Conservation (phyloP, 2,329 filamentous ascomycete genomes). For the Clonostachys rosea region DNA sequence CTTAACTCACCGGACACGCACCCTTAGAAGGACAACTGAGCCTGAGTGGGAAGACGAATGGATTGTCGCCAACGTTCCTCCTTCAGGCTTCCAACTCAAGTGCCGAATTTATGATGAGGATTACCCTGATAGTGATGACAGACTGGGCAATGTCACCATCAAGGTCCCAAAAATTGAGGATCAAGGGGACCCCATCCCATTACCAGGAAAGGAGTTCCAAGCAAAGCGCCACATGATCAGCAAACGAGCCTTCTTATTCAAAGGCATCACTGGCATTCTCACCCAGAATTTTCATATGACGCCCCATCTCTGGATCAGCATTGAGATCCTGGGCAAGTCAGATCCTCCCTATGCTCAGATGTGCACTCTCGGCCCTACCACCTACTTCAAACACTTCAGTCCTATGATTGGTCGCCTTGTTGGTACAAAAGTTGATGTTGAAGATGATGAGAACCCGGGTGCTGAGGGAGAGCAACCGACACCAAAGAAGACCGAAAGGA, state of each 20-base stretch:
- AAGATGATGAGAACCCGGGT: slow-evolving; percentile 35
- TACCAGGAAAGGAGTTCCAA: slow-evolving; percentile 54
- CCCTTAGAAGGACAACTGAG: slow-evolving; percentile 65
- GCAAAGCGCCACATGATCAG: slow-evolving; percentile 83
- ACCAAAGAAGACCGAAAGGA: slow-evolving; percentile 28
- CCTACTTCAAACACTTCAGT: slow-evolving; percentile 80
- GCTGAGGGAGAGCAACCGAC: slow-evolving; percentile 7
- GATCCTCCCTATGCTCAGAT: slow-evolving; percentile 62
- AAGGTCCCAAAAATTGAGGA: slow-evolving; percentile 55
- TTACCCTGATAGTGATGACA: slow-evolving; percentile 77
- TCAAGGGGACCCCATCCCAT: slow-evolving; percentile 63
- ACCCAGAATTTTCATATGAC: slow-evolving; percentile 60
- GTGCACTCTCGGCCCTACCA: slow-evolving; percentile 74
- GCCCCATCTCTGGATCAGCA: slow-evolving; percentile 67
- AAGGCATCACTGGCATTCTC: slow-evolving; percentile 62
- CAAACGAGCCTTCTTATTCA: slow-evolving; percentile 78
- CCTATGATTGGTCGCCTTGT: slow-evolving; percentile 81
- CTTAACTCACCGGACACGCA: slow-evolving; percentile 70
- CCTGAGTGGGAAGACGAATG: slow-evolving; percentile 83
- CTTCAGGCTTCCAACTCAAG: slow-evolving; percentile 77
- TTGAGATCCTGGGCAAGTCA: slow-evolving; percentile 73
- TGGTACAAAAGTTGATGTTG: slow-evolving; percentile 63
- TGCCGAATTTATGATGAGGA: slow-evolving; percentile 90
- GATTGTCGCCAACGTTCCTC: slow-evolving; percentile 83
- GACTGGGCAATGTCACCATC: slow-evolving; percentile 81